Base-by-base conservation (phyloP, 805 yeast species). In the Candida parachauliodes region DNA sequence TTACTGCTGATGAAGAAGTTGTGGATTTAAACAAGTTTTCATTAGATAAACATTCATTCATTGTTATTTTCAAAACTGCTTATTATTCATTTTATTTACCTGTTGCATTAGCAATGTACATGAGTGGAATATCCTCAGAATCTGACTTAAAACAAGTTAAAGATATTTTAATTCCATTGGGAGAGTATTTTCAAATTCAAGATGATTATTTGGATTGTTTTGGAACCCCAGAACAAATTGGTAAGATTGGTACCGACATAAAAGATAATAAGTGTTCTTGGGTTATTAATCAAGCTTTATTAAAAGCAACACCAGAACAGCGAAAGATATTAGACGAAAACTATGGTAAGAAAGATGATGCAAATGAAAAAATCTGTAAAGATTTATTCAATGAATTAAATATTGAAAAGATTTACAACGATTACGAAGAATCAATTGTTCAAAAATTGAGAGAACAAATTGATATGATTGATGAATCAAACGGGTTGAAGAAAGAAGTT, bases 231-330 rank as follows among this genome's bases (percentile, higher is more conserved):
- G 94, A 86, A 58, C 88, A 91, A 55, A 93, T 89, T 57, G 99
- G 99, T 46, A 93, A 93, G 74, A 88, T 93, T 51, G 99, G 99
- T 50, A 93, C 98, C 43, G 99, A 93, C 62, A 93, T 93, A 57
- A 85, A 85, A 69, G 99, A 93, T 67, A 93, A 93, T 78, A 93
- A 93, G 67, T 93, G 99, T 66, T 85, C 96, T 30, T 93, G 99
- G 99, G 81, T 93, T 39, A 77, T 93, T 54, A 93, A 93, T 73
- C 85, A 87, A 51, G 98, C 98, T 6, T 76, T 93, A 52, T 75
- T 82, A 59, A 68, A 81, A 48, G 91, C 77, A 37, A 72, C 77
- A 19, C 77, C 88, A 28, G 93, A 81, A 46, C 97, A 93, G 70
- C 83, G 97, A 64, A 62, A 71, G 49, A 42, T 83, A 3, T 76